Evolutionary conservation across 441 rosid species (phyloP).

Genomic region (Syzygium syzygioides): DNA sequence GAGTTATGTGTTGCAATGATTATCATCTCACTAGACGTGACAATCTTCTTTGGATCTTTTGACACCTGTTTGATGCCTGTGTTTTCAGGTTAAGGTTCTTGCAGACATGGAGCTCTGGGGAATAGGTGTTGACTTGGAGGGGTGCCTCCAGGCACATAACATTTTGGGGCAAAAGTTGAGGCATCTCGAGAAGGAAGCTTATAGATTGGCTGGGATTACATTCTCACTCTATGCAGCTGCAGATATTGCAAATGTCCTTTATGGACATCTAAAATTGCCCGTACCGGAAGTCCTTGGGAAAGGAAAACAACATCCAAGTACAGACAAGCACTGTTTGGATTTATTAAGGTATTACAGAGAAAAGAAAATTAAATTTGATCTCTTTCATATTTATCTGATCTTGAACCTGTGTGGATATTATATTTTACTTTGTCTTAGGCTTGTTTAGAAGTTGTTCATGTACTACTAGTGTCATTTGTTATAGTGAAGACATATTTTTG

Average conservation of each 20-base stretch:
- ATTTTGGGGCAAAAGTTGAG: conserved; percentile 68
- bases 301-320: conserved; percentile 92
- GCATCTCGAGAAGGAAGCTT: conserved; percentile 82
- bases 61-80: conserved; percentile 8
- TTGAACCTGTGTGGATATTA: background rate
- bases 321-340: conserved; percentile 90
- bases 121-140: conserved; percentile 90
- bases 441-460: background rate
- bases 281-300: conserved; percentile 51
- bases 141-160: conserved; percentile 74
- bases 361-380: background rate
- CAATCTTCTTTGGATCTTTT: background rate
- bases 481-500: background rate
- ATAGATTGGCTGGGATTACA: conserved; percentile 71
- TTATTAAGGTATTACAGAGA: conserved; percentile 57
- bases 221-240: conserved; percentile 83
- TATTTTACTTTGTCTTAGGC: background rate
- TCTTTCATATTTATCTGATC: background rate
- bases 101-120: conserved; percentile 99
- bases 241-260: conserved; percentile 90
- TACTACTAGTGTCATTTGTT: background rate
- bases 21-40: background rate
- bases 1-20: background rate
- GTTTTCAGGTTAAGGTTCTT: conserved; percentile 71
- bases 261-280: conserved; percentile 75